A percentile compares a stretch with the other conserved stretches of the same genome.
Conservation (phyloP, 164 flowering plant genomes). For the Protea cynaroides region DNA sequence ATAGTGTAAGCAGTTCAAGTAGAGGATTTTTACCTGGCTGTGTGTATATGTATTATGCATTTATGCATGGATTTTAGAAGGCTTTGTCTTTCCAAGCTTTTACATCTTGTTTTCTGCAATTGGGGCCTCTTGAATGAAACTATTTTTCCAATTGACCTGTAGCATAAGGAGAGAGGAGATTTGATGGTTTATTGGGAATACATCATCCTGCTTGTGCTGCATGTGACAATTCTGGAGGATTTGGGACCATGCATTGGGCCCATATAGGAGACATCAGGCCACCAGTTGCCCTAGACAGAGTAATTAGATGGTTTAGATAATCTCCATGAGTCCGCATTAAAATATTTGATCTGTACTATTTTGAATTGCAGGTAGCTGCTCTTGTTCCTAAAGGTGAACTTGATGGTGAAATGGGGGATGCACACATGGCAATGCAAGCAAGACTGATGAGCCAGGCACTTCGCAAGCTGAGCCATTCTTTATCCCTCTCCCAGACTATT, state of each 20-base stretch:
- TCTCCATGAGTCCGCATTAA: background rate
- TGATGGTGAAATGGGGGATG: constrained; percentile 99
- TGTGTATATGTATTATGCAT: too few species aligned
- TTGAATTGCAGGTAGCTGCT: constrained; percentile 77
- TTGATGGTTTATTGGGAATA: background rate
- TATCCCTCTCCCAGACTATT: constrained; percentile 76
- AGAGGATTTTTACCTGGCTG: background rate
- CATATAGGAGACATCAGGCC: background rate
- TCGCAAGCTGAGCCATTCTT: constrained; percentile 86
- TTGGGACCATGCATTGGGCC: background rate
- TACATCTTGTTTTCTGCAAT: too few species aligned
- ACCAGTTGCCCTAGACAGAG: background rate
- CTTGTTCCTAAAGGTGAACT: constrained; percentile 96
- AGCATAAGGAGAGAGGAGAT: background rate
- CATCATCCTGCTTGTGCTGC: background rate
- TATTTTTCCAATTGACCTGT: too few species aligned
- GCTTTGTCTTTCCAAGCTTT: too few species aligned
- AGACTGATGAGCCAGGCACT: constrained; percentile 98
- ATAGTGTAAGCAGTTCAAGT: constrained; percentile 61
- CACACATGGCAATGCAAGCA: constrained; percentile 99
- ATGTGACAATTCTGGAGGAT: background rate
- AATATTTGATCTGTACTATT: background rate
- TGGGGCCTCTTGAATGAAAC: background rate
- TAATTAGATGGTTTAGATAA: background rate
- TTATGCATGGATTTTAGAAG: too few species aligned